phyloP scores from a whole-genome alignment of 1,139 yeast genomes.

The Geotrichum cucujoidarum region DNA sequence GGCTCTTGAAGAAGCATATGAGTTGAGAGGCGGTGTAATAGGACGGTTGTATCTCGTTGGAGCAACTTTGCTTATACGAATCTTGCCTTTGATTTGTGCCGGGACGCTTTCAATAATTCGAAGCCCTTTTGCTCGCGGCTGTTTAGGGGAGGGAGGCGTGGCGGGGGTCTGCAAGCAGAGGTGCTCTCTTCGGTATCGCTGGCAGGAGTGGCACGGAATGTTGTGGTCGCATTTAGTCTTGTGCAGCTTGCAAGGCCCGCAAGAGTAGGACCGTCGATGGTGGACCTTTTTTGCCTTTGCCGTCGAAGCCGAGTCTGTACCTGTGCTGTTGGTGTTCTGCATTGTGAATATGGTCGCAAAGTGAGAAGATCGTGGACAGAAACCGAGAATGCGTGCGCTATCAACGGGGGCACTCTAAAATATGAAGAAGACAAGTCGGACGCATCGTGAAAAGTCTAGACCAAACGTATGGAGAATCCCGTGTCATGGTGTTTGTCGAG shows the following conservation, averaged over 20 bases:
- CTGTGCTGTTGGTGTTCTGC: neutral
- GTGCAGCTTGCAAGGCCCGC: conserved; percentile 17
- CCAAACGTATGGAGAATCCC: too few relatives aligned
- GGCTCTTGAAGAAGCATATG: too few relatives aligned
- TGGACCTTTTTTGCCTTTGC: conserved; percentile 2
- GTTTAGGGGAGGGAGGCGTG: conserved; percentile 8
- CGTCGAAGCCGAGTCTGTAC: neutral
- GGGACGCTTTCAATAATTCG: conserved; percentile 10
- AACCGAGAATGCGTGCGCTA: too few relatives aligned
- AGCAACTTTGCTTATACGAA: too few relatives aligned
- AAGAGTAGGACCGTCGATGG: conserved; percentile 18
- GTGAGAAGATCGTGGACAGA: too few relatives aligned
- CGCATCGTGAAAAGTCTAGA: too few relatives aligned
- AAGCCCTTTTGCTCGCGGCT: conserved; percentile 2
- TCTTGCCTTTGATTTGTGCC: conserved; percentile 1
- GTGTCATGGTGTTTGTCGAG: too few relatives aligned
- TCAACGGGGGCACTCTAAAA: too few relatives aligned
- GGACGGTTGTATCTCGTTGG: too few relatives aligned
- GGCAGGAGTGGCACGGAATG: conserved; percentile 15
- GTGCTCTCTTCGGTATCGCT: conserved; percentile 12
- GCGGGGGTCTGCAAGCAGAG: conserved; percentile 8
- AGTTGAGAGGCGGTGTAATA: too few relatives aligned
- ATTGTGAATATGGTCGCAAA: too few relatives aligned
- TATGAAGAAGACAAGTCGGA: too few relatives aligned
- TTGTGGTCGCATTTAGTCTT: conserved; percentile 17